Evolutionary conservation across 306 rosid species (phyloP).

Genomic region (Spatholobus suberectus): DNA sequence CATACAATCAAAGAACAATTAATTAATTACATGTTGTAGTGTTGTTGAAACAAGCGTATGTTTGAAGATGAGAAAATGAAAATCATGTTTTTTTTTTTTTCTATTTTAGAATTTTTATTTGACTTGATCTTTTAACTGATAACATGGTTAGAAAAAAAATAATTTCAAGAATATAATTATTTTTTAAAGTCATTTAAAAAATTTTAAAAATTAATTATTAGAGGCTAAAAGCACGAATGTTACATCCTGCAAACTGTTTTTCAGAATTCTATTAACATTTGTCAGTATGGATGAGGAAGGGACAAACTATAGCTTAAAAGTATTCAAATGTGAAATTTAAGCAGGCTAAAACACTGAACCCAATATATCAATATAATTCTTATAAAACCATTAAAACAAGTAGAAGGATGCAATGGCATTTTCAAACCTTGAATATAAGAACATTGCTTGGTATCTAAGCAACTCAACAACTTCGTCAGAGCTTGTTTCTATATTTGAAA

Average conservation of each 20-base stretch:
- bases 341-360: not conserved
- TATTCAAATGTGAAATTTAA: not conserved
- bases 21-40: no score
- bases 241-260: not conserved
- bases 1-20: no score
- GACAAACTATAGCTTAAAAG: not conserved
- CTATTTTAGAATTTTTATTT: no score
- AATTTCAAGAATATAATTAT: no score
- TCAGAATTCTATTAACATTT: not conserved
- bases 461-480: not conserved
- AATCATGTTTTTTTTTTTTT: no score
- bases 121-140: no score
- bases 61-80: no score
- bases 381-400: not conserved
- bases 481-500: not conserved
- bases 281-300: no score
- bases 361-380: not conserved
- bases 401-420: not conserved
- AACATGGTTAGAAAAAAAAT: no score
- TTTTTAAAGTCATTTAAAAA: not conserved
- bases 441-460: slow-evolving; percentile 27
- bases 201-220: not conserved
- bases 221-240: not conserved
- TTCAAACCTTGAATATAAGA: not conserved
- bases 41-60: no score